These are phyloP conservation scores for Quambalaria eucalypti DNA, from an alignment of 1,284 basidiomycete genomes.

Conservation along the genomic window DNA sequence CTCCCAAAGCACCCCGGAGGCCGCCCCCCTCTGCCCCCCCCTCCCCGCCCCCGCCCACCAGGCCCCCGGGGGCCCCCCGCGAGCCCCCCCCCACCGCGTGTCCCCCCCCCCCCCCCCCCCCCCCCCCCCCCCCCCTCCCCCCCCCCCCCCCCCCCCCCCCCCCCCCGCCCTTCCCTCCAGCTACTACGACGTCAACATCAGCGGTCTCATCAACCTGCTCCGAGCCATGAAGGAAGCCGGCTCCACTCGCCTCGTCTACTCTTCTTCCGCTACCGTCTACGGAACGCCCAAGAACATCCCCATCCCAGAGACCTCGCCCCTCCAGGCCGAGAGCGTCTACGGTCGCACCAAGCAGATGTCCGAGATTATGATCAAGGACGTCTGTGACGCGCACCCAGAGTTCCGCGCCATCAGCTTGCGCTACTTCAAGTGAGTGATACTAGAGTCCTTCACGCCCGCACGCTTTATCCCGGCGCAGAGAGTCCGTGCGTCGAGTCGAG, in stretches of 20 bases:
- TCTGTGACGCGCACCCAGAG: constrained; percentile 67
- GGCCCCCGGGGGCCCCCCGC: no score
- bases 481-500: no score
- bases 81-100: no score
- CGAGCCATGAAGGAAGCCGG: constrained; percentile 67
- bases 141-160: neutral
- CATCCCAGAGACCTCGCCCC: constrained; percentile 82
- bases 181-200: constrained; percentile 46
- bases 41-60: no score
- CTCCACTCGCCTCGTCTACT: constrained; percentile 83
- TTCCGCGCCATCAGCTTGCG: constrained; percentile 77
- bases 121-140: neutral
- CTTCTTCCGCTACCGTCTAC: constrained; percentile 97
- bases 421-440: constrained; percentile 91
- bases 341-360: constrained; percentile 91
- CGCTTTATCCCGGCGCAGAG: no score
- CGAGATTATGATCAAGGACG: constrained; percentile 80
- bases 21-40: no score
- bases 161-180: neutral
- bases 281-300: constrained; percentile 85
- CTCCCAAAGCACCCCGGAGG: no score
- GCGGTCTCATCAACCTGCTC: constrained; percentile 38
- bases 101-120: no score
- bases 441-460: no score
- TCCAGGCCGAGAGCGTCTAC: constrained; percentile 85